phyloP scores from a whole-genome alignment of 1,139 yeast species.

The Suhomyces atakaporum region DNA sequence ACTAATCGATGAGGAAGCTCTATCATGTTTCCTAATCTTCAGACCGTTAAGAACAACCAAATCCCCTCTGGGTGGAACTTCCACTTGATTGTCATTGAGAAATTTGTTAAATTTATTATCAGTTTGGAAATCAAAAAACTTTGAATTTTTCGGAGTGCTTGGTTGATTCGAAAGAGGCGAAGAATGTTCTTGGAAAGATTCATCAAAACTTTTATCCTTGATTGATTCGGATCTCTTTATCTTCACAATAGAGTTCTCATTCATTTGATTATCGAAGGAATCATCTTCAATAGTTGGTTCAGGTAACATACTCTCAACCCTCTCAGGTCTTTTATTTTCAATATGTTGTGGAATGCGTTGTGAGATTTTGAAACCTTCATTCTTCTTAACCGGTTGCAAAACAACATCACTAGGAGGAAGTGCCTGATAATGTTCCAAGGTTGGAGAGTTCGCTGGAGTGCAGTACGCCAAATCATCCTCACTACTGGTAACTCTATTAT shows the following conservation, averaged over 20 bases:
- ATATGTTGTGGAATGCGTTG: neutral
- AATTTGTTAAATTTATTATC: constrained; percentile 24
- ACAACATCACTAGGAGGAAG: constrained; percentile 1
- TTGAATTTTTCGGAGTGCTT: constrained; percentile 14
- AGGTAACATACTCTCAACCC: constrained; percentile 16
- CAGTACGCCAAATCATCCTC: constrained; percentile 7
- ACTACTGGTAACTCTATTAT: neutral
- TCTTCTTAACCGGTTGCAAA: neutral
- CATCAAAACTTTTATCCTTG: neutral
- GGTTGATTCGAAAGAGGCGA: constrained; percentile 9
- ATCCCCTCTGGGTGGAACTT: constrained; percentile 44
- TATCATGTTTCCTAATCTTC: constrained; percentile 25
- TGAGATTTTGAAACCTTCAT: neutral
- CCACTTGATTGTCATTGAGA: constrained; percentile 30
- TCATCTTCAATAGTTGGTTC: constrained; percentile 19
- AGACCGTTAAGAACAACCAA: constrained; percentile 23
- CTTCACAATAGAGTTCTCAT: constrained; percentile 3
- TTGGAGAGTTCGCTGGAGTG: constrained; percentile 9
- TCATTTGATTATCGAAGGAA: constrained; percentile 5
- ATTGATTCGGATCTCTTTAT: constrained; percentile 1
- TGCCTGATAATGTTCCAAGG: neutral
- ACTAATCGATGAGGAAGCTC: constrained; percentile 29
- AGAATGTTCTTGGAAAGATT: neutral
- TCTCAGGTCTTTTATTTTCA: constrained; percentile 7
- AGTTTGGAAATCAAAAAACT: constrained; percentile 18